phyloP scores from a whole-genome alignment of 169 alveolate genomes.

The Cryptosporidium canis region DNA sequence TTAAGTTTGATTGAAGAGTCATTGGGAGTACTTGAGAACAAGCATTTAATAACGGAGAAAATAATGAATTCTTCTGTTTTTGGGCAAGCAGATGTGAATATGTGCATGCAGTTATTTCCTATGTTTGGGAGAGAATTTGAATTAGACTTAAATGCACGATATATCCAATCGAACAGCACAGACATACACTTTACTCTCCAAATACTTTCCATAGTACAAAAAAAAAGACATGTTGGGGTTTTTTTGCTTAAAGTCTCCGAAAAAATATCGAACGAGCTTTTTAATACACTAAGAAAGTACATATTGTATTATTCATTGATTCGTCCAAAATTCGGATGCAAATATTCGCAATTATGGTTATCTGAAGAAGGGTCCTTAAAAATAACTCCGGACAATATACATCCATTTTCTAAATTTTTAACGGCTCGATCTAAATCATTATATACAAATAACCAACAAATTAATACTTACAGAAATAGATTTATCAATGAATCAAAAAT shows the following conservation, averaged over 20 bases:
- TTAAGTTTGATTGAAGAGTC: conserved; percentile 26
- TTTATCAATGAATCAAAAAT: not conserved
- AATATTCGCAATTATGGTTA: conserved; percentile 5
- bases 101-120: conserved; percentile 31
- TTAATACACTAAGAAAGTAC: not conserved
- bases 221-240: not conserved
- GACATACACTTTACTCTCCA: conserved; percentile 11
- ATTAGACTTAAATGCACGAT: not conserved
- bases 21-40: conserved; percentile 14
- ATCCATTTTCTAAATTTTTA: conserved; percentile 54
- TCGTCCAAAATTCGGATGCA: not conserved
- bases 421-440: not conserved
- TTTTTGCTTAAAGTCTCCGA: conserved; percentile 17
- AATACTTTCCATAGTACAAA: conserved; percentile 31
- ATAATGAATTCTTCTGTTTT: conserved; percentile 19
- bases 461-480: not conserved
- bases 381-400: not conserved
- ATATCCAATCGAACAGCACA: not conserved
- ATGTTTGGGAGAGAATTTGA: not conserved
- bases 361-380: conserved; percentile 26
- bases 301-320: conserved; percentile 4
- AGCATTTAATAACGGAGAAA: not conserved
- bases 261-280: conserved; percentile 12
- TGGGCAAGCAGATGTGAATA: conserved; percentile 53
- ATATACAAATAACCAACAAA: not conserved